These are phyloP conservation scores for Ophiosphaerella herpotricha DNA, from an alignment of 2,329 filamentous ascomycete species.

Conservation along the genomic window DNA sequence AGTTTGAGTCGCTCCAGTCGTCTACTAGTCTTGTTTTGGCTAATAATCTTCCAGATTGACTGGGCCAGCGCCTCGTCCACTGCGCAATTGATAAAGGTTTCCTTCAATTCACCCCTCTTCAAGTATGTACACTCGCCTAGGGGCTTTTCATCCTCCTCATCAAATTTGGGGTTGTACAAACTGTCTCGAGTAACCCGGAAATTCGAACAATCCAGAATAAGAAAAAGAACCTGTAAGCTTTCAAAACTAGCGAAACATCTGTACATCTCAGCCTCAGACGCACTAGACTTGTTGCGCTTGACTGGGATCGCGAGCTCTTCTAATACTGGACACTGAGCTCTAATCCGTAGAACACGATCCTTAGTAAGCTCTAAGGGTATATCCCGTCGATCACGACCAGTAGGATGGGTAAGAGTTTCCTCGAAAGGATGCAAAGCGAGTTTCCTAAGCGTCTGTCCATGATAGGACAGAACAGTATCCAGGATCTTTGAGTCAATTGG, in stretches of 20 bases:
- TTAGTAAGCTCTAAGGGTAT: constrained; percentile 21
- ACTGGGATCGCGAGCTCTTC: constrained; percentile 21
- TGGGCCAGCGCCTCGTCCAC: too few relatives aligned
- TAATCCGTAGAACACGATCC: constrained; percentile 16
- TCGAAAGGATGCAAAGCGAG: constrained; percentile 14
- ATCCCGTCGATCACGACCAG: constrained; percentile 10
- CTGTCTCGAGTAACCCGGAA: constrained; percentile 13
- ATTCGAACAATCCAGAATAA: constrained; percentile 22
- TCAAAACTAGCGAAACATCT: constrained; percentile 20
- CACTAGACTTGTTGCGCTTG: constrained; percentile 20
- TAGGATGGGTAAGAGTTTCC: not conserved
- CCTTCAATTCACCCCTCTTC: not conserved
- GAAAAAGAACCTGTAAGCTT: constrained; percentile 16
- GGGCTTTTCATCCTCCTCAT: constrained; percentile 11
- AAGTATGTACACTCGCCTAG: not conserved
- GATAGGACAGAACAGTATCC: constrained; percentile 11
- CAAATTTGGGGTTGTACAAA: constrained; percentile 13
- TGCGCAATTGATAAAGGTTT: too few relatives aligned
- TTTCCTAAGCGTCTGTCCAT: constrained; percentile 17
- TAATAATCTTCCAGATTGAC: too few relatives aligned
- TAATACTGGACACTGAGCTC: constrained; percentile 14
- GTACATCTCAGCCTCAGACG: constrained; percentile 20
- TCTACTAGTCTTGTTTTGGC: too few relatives aligned
- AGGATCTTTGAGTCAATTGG: constrained; percentile 16
- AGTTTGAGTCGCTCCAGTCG: too few relatives aligned